Percentiles rank a stretch among this genome's conserved stretches.
Evolutionary conservation across 345 rosid species (phyloP).

Genomic region (Durio zibethinus): DNA sequence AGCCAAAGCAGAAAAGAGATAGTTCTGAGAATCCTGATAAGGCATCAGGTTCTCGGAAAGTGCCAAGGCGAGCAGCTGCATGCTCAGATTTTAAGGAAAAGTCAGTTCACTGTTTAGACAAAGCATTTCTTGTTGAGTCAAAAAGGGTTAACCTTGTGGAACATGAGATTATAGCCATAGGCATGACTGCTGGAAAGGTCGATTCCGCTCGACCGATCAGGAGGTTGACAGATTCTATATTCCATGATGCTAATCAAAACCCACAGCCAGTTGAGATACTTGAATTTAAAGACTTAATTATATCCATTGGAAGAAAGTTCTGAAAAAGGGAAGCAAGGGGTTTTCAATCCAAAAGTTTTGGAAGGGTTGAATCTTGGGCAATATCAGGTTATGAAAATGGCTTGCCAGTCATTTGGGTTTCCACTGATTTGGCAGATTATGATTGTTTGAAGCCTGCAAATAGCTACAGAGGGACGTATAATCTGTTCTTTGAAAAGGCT

Average conservation of each 20-base stretch:
- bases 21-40: too few relatives aligned
- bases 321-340: conserved; percentile 41
- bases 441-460: conserved; percentile 54
- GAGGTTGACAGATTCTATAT: conserved; percentile 50
- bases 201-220: conserved; percentile 46
- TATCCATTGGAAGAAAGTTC: conserved; percentile 41
- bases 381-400: conserved; percentile 77
- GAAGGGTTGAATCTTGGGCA: conserved; percentile 50
- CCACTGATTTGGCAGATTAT: conserved; percentile 58
- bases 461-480: conserved; percentile 44
- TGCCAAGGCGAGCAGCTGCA: conserved; percentile 80
- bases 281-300: conserved; percentile 53
- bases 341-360: conserved; percentile 49
- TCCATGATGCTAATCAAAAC: conserved; percentile 38
- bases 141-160: conserved; percentile 40
- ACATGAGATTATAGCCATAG: conserved; percentile 50
- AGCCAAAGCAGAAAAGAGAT: too few relatives aligned
- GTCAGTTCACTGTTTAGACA: too few relatives aligned
- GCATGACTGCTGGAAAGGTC: conserved; percentile 27
- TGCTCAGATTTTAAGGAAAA: conserved; percentile 64
- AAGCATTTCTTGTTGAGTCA: conserved; percentile 43
- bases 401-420: conserved; percentile 57
- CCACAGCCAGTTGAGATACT: conserved; percentile 55
- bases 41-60: conserved; percentile 34
- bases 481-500: conserved; percentile 55